A percentile compares a stretch with the other conserved stretches of the same genome.
phyloP scores from a whole-genome alignment of 176 grass and related monocot genomes.

The Carex scoparia region DNA sequence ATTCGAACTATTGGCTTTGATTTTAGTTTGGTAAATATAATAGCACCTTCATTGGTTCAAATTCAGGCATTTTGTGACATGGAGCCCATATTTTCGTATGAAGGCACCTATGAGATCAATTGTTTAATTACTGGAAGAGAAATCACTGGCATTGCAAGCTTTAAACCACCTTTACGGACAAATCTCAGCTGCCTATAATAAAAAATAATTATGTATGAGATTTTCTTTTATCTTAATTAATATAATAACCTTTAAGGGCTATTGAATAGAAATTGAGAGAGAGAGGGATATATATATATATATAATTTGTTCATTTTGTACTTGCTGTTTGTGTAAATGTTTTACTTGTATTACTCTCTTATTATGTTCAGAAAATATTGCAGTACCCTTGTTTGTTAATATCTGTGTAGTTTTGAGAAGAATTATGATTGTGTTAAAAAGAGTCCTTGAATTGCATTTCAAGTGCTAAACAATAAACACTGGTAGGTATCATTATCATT shows the following conservation, averaged over 20 bases:
- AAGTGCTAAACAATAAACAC: neutral
- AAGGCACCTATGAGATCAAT: conserved; percentile 60
- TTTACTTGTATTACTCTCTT: too few relatives aligned
- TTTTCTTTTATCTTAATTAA: neutral
- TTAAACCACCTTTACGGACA: conserved; percentile 29
- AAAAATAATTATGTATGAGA: neutral
- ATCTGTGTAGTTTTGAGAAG: too few relatives aligned
- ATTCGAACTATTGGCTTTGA: neutral
- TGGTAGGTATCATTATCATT: too few relatives aligned
- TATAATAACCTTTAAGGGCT: neutral
- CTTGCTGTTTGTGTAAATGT: too few relatives aligned
- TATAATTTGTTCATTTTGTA: neutral
- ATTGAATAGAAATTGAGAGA: neutral
- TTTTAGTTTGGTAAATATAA: neutral
- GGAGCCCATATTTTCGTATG: conserved; percentile 53
- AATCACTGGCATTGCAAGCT: conserved; percentile 52
- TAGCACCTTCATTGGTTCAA: neutral
- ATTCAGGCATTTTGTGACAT: conserved; percentile 64
- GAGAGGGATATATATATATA: neutral
- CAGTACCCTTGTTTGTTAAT: too few relatives aligned
- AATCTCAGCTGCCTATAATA: neutral
- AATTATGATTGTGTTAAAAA: too few relatives aligned
- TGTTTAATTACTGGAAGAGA: conserved; percentile 44
- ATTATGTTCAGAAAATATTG: too few relatives aligned
- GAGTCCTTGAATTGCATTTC: neutral